Evolutionary conservation across 805 yeast genomes (phyloP).

Genomic region (Sugiyamaella chiloensis): DNA sequence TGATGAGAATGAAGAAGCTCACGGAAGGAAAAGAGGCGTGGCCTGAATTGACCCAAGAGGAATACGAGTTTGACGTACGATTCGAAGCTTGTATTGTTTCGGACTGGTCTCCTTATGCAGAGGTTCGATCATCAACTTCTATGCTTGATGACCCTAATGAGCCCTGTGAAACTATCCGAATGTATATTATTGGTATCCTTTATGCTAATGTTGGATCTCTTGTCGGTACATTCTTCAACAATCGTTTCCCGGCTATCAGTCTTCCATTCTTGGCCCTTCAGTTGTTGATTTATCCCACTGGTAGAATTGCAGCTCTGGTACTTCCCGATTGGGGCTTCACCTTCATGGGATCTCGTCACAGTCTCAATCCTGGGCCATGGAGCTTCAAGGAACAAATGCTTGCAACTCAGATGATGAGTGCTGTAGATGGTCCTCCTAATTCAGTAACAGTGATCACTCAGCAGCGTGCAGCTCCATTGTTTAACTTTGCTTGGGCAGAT

Average conservation of each 20-base stretch:
- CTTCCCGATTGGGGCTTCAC: slow-evolving; percentile 43
- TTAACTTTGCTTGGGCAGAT: slow-evolving; percentile 18
- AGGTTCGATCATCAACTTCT: slow-evolving; percentile 54
- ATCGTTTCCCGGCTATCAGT: slow-evolving; percentile 48
- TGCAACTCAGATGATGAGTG: slow-evolving; percentile 41
- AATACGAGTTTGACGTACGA: slow-evolving; percentile 32
- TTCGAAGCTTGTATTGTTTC: slow-evolving; percentile 39
- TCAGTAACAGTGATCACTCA: slow-evolving; percentile 25
- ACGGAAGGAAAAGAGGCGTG: slow-evolving; percentile 28
- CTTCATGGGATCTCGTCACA: slow-evolving; percentile 39
- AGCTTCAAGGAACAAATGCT: slow-evolving; percentile 61
- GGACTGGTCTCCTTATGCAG: slow-evolving; percentile 54
- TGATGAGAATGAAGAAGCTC: slow-evolving; percentile 33
- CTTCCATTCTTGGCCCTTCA: slow-evolving; percentile 52
- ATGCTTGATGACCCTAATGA: slow-evolving; percentile 46
- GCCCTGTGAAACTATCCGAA: slow-evolving; percentile 51
- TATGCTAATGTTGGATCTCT: slow-evolving; percentile 56
- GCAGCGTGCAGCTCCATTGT: slow-evolving; percentile 15
- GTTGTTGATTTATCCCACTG: slow-evolving; percentile 56
- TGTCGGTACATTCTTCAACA: slow-evolving; percentile 52
- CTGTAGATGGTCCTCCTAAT: slow-evolving; percentile 47
- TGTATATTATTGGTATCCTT: slow-evolving; percentile 47
- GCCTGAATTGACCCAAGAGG: slow-evolving; percentile 22
- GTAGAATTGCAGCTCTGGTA: slow-evolving; percentile 32
- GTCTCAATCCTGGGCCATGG: slow-evolving; percentile 63